A percentile compares a stretch with the other conserved stretches of the same genome.
phyloP scores from a whole-genome alignment of 352 stramenopile genomes.

The Elongisporangium anandrum region DNA sequence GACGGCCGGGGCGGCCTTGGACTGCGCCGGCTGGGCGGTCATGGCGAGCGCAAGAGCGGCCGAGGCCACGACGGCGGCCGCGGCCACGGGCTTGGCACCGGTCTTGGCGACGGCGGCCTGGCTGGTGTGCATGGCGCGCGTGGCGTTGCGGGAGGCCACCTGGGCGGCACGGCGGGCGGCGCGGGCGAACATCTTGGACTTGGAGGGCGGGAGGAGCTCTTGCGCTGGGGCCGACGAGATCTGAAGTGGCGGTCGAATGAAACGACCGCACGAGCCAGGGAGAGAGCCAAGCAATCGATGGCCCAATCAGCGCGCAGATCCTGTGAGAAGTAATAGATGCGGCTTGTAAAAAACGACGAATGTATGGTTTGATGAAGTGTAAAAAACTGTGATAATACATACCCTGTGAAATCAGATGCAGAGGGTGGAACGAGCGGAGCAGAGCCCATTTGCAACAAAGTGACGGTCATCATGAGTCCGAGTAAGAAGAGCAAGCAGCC shows the following conservation, averaged over 20 bases:
- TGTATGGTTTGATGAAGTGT: neutral
- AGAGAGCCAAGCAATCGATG: slow-evolving; percentile 1
- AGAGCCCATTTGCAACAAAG: slow-evolving; percentile 3
- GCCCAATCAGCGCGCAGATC: slow-evolving; percentile 7
- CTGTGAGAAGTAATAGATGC: neutral
- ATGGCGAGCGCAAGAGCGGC: slow-evolving; percentile 43
- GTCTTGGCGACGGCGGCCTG: slow-evolving; percentile 28
- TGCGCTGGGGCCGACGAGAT: slow-evolving; percentile 6
- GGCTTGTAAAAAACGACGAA: slow-evolving; percentile 1
- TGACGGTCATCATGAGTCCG: slow-evolving; percentile 23
- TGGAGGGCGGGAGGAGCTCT: slow-evolving; percentile 2
- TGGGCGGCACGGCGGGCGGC: slow-evolving; percentile 59
- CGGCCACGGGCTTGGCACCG: slow-evolving; percentile 27
- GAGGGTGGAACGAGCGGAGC: slow-evolving; percentile 8
- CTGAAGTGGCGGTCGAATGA: slow-evolving; percentile 21
- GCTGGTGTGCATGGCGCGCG: slow-evolving; percentile 50
- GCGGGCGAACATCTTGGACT: slow-evolving; percentile 58
- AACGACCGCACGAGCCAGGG: slow-evolving; percentile 25
- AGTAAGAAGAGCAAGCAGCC: slow-evolving; percentile 29
- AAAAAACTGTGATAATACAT: neutral
- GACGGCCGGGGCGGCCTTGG: slow-evolving; percentile 38
- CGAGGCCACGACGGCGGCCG: slow-evolving; percentile 33
- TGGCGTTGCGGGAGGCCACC: slow-evolving; percentile 52
- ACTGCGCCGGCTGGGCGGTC: slow-evolving; percentile 32
- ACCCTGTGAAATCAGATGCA: neutral